A percentile compares a stretch with the other conserved stretches of the same genome.
Evolutionary conservation across 75 land plant genomes (phyloP).

Genomic region (Ceratopteris richardii): DNA sequence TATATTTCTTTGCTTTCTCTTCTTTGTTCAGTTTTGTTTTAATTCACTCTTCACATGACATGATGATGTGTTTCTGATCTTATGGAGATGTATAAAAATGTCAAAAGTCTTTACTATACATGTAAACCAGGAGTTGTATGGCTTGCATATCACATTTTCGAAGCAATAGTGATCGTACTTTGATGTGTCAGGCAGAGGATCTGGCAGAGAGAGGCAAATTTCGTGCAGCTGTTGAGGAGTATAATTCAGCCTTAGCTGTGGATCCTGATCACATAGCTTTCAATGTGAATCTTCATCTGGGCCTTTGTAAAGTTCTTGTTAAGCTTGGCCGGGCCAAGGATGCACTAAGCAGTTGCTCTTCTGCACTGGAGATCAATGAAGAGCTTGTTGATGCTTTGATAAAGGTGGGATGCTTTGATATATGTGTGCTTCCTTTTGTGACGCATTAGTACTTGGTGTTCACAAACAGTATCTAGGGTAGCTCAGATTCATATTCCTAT

Average conservation of each 20-base stretch:
- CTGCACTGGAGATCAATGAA: conserved; percentile 64
- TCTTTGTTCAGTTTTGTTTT: neutral
- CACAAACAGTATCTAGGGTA: too few relatives aligned
- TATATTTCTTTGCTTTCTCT: neutral
- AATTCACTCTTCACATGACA: too few relatives aligned
- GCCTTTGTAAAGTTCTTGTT: conserved; percentile 79
- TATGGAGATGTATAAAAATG: too few relatives aligned
- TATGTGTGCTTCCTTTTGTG: neutral
- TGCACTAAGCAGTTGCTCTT: conserved; percentile 66
- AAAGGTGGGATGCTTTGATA: conserved; percentile 59
- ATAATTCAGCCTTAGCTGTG: conserved; percentile 59
- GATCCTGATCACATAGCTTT: conserved; percentile 76
- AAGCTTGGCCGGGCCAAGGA: conserved; percentile 96
- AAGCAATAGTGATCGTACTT: neutral
- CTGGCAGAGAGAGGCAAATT: conserved; percentile 78
- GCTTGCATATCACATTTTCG: neutral
- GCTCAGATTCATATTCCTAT: neutral
- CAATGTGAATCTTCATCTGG: conserved; percentile 84
- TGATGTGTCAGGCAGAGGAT: conserved; percentile 76
- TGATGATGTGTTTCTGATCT: too few relatives aligned
- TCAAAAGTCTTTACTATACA: too few relatives aligned
- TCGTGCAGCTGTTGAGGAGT: conserved; percentile 84
- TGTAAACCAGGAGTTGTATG: too few relatives aligned
- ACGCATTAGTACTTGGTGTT: too few relatives aligned
- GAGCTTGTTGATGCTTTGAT: conserved; percentile 78